Base-by-base conservation (phyloP, 2,329 filamentous ascomycete species). In the Coniella lustricola region DNA sequence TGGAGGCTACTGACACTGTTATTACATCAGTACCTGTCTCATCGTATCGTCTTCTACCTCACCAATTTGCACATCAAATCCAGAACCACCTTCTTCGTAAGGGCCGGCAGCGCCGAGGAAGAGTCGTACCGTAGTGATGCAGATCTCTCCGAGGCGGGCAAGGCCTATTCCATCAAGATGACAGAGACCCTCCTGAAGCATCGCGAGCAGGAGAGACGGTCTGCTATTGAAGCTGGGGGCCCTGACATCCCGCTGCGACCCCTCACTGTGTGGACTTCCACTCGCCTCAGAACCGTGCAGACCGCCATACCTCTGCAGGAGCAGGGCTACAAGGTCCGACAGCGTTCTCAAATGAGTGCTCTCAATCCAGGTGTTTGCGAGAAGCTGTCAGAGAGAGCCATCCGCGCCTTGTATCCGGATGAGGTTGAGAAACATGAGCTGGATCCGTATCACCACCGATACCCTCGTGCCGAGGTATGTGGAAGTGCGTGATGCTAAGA, bases 11-110 rank as follows among this genome's bases (percentile, higher is more conserved):
- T 49, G 7, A 51, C 42, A 17, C n/a, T 8, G 21, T 8, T 1
- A 12, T 10, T 16, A 10, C 5, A 4, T 14, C 16, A 51, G 49
- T 98, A 98, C 62, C 77, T 98, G 29, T 95, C 90, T 1, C 90
- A 98, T 64, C 83, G 93, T 52, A 98, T 98, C 56, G 91, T 98
- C 48, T 98, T 98, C 68, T 98, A 97, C 66, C 81, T 98, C 40
- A 87, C 95, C 62, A 98, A 98, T 61, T 75, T 97, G 20, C 93
- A 98, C 67, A 96, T 96, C 73, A 97, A 98, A 67, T 86, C 86
- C 42, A 82, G 91, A 49, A 88, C 88, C 54, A 97, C 90, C 7
- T 97, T 94, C 67, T 97, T 97, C 65, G 90, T 84, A 41, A 81
- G 91, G 54, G 64, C 90, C 38, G 90, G 90, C 32, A 85, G 87